Evolutionary conservation across 2,329 filamentous ascomycete species (phyloP).

Genomic region (Venturiaceae sp.): DNA sequence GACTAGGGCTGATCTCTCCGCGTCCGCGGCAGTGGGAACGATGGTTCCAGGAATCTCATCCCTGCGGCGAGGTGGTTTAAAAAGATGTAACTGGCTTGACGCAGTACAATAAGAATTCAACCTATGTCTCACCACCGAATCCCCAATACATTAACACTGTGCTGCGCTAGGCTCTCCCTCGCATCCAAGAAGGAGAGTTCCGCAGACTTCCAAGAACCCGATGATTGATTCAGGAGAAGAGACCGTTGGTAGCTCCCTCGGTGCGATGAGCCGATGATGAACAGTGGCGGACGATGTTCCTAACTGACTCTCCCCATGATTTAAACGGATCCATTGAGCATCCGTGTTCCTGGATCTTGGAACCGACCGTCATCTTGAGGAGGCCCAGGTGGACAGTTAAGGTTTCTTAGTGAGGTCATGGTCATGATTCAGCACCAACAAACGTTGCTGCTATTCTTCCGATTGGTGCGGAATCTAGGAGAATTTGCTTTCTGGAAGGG

Average conservation of each 20-base stretch:
- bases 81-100: not conserved
- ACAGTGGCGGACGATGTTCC: not conserved
- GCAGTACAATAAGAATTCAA: not conserved
- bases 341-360: not conserved
- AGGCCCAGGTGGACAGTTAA: not conserved
- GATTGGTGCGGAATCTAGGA: not conserved
- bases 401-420: not conserved
- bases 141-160: not conserved
- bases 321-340: not conserved
- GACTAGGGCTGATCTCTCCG: conserved; percentile 3
- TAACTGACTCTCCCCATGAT: too few species aligned
- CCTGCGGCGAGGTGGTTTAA: not conserved
- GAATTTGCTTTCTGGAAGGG: not conserved
- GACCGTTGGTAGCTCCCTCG: not conserved
- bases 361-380: not conserved
- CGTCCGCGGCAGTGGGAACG: not conserved
- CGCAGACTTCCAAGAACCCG: not conserved
- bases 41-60: not conserved
- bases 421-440: not conserved
- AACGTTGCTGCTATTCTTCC: too few species aligned
- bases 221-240: not conserved
- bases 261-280: not conserved
- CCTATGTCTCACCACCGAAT: not conserved
- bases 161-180: not conserved
- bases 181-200: not conserved